Conservation (phyloP, 163 green algal species). For the Volvox carteri region DNA sequence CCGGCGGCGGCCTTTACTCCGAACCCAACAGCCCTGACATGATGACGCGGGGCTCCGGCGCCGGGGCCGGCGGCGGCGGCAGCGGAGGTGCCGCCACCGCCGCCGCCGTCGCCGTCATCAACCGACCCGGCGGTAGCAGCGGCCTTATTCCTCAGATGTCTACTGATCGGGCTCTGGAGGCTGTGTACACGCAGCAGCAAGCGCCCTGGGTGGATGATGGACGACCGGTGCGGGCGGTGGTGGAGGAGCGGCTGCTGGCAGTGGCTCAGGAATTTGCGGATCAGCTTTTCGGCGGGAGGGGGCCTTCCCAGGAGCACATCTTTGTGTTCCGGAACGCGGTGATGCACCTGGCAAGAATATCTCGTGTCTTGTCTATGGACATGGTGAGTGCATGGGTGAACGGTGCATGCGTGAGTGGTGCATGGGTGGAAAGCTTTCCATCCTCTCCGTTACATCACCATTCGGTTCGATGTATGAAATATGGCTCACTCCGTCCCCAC, state of each 20-base stretch:
- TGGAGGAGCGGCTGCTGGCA: constrained; percentile 47
- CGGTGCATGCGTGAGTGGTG: no score
- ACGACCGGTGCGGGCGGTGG: constrained; percentile 3
- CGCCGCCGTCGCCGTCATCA: no score
- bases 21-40: constrained; percentile 10
- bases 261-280: constrained; percentile 50
- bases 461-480: no score
- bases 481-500: no score
- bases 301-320: constrained; percentile 11
- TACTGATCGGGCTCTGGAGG: constrained; percentile 3
- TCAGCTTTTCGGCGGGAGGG: constrained; percentile 28
- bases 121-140: no score
- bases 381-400: no score
- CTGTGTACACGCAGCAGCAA: constrained; percentile 29
- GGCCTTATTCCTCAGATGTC: constrained; percentile 24
- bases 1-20: neutral
- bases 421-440: no score
- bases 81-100: neutral
- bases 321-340: constrained; percentile 54
- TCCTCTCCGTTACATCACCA: no score
- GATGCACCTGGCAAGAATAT: constrained; percentile 61
- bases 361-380: constrained; percentile 63
- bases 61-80: neutral
- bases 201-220: constrained; percentile 46
- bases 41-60: neutral